Base-by-base conservation (phyloP, 2,329 filamentous ascomycete species). In the Fusarium pilosicola region DNA sequence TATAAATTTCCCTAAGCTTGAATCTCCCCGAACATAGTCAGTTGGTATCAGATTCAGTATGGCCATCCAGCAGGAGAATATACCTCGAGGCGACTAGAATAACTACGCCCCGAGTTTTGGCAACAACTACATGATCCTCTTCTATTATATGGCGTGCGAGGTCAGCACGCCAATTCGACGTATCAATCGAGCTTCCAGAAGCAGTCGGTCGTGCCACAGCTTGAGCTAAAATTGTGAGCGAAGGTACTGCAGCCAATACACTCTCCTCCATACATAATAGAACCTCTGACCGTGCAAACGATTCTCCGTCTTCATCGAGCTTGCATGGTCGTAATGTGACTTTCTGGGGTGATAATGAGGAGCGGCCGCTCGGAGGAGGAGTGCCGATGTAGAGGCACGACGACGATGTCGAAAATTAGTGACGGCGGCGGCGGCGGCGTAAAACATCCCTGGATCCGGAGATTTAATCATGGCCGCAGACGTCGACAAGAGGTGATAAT, bases 341-440 rank as follows among this genome's bases (percentile, higher is more conserved):
- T 65, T 51, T 64, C 64, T 39, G 49, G 66, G 61, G 51, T 66
- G 44, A 44, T 54, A 56, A 60, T 51, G 62, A 58, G 48, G 68
- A 62, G 71, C 71, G 71, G 71, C 71, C 68, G 71, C 71, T 73
- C 64, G 63, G 48, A 51, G 54, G 36, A 64, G 45, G 51, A 69
- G 62, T 67, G 48, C 55, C 58, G 59, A 42, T 32, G 55, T 45
- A 51, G 49, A 59, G 61, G 48, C 28, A 44, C 48, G 54, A 72
- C 46, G 52, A 41, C 67, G 42, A 60, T 30, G 52, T 48, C 36
- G 62, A 24, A 57, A 60, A 72, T 41, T 67, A 48, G 42, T 57
- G 48, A 67, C 48, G 65, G 44, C 51, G 36, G 41, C 45, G 44
- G 44, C 44, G 45, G 48, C 48, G 48, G 49, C 30, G 46, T 34